Base-by-base conservation (phyloP, 176 grass and related monocot genomes). In the Phoenix roebelenii region DNA sequence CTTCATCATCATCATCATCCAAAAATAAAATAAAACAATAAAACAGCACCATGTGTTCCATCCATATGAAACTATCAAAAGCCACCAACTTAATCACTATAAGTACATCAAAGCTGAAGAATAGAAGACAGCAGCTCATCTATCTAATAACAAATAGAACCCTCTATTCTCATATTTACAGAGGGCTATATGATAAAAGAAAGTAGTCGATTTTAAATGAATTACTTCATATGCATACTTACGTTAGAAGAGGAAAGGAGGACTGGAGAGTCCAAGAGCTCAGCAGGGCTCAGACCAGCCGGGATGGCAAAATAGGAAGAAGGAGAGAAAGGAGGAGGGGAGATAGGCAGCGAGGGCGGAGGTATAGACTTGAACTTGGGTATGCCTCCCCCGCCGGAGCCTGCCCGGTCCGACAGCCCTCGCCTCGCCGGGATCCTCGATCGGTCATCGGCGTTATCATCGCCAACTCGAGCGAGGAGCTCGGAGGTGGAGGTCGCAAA, bases 241-340 rank as follows among this genome's bases (percentile, higher is more conserved):
- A 81, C 78, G 56, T 49, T 3, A 66, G 70, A 83, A 64, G 90
- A 84, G 35, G 35, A 44, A 2, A 95, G 73, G 52, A 86, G 67
- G 72, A 79, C 81, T 24, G 90, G 83, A 55, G 90, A 89, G 66
- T 95, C 83, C 54, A 95, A 72, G 25, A 95, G 58, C 7, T 69
- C 82, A n/a, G 77, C 60, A 7, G 76, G 77, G 67, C 73, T 80
- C n/a, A 89, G 72, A 17, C 85, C 76, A 6, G 64, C 16, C 15
- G 79, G 60, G 7, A 80, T 68, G 58, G 72, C 19, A 54, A 95
- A 79, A 64, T 66, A 89, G 22, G 83, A 80, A 52, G 85, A 76
- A 49, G 85, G 80, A 1, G 85, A 86, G 28, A 79, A 3, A 32
- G 66, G 89, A 44, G 68, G 52, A 3, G 90, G 77, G n/a, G 83